Percentiles rank a stretch among this genome's conserved stretches.
phyloP scores from a whole-genome alignment of 805 yeast genomes.

The Hanseniaspora vineae region DNA sequence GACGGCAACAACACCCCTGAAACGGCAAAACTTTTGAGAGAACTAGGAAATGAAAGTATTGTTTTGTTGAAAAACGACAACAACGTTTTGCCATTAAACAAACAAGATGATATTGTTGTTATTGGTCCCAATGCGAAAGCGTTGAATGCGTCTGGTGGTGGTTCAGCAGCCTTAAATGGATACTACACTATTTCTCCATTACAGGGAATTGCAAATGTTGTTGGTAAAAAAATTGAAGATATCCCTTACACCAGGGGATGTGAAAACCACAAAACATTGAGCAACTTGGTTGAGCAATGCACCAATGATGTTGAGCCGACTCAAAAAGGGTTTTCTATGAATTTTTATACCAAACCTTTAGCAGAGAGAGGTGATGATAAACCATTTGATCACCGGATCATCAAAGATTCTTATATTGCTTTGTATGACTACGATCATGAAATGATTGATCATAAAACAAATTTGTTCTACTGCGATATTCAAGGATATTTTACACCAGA shows the following conservation, averaged over 20 bases:
- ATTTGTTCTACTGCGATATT: conserved; percentile 31
- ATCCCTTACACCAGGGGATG: conserved; percentile 26
- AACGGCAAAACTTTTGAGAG: conserved; percentile 30
- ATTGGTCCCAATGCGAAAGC: conserved; percentile 48
- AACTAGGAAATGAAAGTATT: conserved; percentile 37
- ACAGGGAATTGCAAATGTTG: conserved; percentile 29
- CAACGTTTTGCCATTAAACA: conserved; percentile 33
- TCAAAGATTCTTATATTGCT: conserved; percentile 10
- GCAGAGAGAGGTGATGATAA: conserved; percentile 9
- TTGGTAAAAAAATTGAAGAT: conserved; percentile 7
- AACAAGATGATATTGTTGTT: conserved; percentile 31
- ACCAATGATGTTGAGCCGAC: conserved; percentile 8
- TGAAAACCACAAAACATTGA: conserved; percentile 24
- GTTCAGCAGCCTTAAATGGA: conserved; percentile 41
- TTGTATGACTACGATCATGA: conserved; percentile 22
- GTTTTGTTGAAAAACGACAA: conserved; percentile 45
- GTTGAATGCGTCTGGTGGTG: conserved; percentile 44
- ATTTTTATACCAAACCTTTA: conserved; percentile 16
- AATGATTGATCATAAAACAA: conserved; percentile 9
- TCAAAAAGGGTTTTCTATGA: conserved; percentile 16
- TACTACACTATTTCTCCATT: conserved; percentile 36
- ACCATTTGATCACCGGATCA: conserved; percentile 17
- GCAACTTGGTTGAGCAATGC: conserved; percentile 20
- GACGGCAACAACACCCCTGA: conserved; percentile 28
- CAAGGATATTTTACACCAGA: conserved; percentile 35